Conservation (phyloP, 2,329 filamentous ascomycete genomes). For the Neurospora sp. region DNA sequence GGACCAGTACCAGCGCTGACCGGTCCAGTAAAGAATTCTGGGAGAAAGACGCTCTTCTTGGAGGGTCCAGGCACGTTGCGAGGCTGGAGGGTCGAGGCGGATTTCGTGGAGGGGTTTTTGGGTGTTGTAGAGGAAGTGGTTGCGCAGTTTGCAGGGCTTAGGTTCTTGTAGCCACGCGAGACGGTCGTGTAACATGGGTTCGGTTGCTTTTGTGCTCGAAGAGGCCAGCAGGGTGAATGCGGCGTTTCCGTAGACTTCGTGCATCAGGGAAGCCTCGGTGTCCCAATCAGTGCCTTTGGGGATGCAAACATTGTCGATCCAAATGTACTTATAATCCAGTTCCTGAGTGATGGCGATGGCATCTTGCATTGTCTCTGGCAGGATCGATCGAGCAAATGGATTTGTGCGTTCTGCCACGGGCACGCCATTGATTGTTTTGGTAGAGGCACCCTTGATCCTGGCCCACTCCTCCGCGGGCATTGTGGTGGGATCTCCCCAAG, state of each 20-base stretch:
- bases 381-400: conserved; percentile 9
- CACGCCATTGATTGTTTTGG: conserved; percentile 14
- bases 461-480: conserved; percentile 18
- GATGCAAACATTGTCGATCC: conserved; percentile 20
- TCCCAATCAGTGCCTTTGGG: conserved; percentile 21
- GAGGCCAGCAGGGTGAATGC: conserved; percentile 18
- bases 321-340: conserved; percentile 16
- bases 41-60: conserved; percentile 20
- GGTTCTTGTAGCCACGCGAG: conserved; percentile 16
- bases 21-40: conserved; percentile 17
- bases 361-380: conserved; percentile 19
- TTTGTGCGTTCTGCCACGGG: conserved; percentile 16
- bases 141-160: conserved; percentile 15
- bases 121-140: conserved; percentile 14
- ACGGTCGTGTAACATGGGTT: conserved; percentile 12
- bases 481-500: conserved; percentile 17
- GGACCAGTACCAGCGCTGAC: conserved; percentile 19
- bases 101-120: conserved; percentile 14
- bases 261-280: conserved; percentile 17
- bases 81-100: conserved; percentile 14
- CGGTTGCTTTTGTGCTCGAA: conserved; percentile 17
- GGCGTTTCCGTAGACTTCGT: conserved; percentile 20
- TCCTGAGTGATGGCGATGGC: conserved; percentile 14
- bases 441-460: conserved; percentile 16
- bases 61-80: conserved; percentile 17